phyloP scores from a whole-genome alignment of 1,284 basidiomycete genomes.

The Malassezia dermatis region DNA sequence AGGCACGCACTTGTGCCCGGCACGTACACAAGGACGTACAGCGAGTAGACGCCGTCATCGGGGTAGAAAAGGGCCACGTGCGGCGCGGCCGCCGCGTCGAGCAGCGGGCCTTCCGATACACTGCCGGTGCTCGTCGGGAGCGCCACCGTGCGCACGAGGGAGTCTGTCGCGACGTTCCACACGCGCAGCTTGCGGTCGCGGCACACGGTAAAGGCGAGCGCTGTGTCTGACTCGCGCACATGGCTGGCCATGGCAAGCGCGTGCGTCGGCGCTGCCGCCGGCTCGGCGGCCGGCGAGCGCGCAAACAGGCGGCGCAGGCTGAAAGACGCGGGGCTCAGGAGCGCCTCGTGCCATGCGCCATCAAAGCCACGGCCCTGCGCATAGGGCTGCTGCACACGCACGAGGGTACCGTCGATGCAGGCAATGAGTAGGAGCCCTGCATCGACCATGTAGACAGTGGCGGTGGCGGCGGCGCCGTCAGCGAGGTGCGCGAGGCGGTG shows the following conservation, averaged over 20 bases:
- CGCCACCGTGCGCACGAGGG: conserved; percentile 35
- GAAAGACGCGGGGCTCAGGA: conserved; percentile 32
- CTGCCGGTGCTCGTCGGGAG: conserved; percentile 23
- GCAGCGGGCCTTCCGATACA: conserved; percentile 10
- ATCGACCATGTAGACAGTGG: conserved; percentile 27
- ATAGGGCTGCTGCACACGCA: conserved; percentile 28
- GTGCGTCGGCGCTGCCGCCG: conserved; percentile 18
- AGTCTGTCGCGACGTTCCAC: conserved; percentile 39
- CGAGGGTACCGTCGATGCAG: conserved; percentile 33
- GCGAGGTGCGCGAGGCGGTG: conserved; percentile 23
- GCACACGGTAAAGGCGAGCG: conserved; percentile 33
- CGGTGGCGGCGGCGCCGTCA: conserved; percentile 17
- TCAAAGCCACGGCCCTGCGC: conserved; percentile 15
- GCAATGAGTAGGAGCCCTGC: conserved; percentile 30
- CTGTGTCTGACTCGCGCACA: conserved; percentile 19
- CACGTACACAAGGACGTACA: conserved; percentile 33
- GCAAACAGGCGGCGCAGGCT: conserved; percentile 37
- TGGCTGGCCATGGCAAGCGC: conserved; percentile 28
- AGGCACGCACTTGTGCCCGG: conserved; percentile 39
- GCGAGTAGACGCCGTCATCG: conserved; percentile 20
- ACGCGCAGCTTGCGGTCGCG: conserved; percentile 40
- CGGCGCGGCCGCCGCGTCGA: conserved; percentile 23
- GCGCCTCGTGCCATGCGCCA: conserved; percentile 27
- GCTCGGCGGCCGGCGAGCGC: conserved; percentile 21
- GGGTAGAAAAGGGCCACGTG: conserved; percentile 26